These are phyloP conservation scores for Leishmania amazonensis DNA, from an alignment of 208 protist species.

Conservation along the genomic window DNA sequence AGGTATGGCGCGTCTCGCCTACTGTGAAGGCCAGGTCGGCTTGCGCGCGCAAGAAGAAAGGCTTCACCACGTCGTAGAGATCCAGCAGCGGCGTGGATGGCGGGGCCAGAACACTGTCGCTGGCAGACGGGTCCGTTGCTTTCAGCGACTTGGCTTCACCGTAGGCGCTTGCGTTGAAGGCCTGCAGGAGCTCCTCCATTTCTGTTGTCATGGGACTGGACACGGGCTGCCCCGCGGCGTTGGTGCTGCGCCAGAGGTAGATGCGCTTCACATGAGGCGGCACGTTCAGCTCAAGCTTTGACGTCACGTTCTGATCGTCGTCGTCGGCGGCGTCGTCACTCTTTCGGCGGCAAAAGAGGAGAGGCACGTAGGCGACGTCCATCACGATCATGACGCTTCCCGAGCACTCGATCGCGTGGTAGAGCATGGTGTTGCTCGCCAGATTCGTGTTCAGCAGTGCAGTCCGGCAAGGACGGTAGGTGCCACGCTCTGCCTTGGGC, in stretches of 20 bases:
- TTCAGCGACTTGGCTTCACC: constrained; percentile 4
- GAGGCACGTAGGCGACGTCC: constrained; percentile 38
- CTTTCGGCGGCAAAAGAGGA: constrained; percentile 41
- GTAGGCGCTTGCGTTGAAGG: constrained; percentile 39
- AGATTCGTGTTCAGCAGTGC: constrained; percentile 75
- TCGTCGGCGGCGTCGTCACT: constrained; percentile 3
- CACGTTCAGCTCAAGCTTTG: constrained; percentile 29
- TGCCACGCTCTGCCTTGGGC: constrained; percentile 4
- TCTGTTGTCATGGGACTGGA: constrained; percentile 13
- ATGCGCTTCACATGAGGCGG: constrained; percentile 49
- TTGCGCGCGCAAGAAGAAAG: constrained; percentile 20
- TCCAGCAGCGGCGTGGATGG: constrained; percentile 31
- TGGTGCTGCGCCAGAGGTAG: constrained; percentile 53
- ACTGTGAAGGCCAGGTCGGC: constrained; percentile 11
- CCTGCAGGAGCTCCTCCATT: constrained; percentile 22
- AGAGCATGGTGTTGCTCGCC: constrained; percentile 53
- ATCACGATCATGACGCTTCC: constrained; percentile 40
- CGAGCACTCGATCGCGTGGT: constrained; percentile 43
- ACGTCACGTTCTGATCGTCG: not conserved
- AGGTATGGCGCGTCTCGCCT: constrained; percentile 10
- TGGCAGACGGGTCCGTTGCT: not conserved
- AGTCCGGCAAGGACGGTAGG: constrained; percentile 51
- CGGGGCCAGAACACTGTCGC: not conserved
- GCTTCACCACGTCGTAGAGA: constrained; percentile 38
- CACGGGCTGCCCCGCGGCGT: constrained; percentile 16